Conservation (phyloP, 1,139 yeast species). For the Magnusiomyces paraingens region DNA sequence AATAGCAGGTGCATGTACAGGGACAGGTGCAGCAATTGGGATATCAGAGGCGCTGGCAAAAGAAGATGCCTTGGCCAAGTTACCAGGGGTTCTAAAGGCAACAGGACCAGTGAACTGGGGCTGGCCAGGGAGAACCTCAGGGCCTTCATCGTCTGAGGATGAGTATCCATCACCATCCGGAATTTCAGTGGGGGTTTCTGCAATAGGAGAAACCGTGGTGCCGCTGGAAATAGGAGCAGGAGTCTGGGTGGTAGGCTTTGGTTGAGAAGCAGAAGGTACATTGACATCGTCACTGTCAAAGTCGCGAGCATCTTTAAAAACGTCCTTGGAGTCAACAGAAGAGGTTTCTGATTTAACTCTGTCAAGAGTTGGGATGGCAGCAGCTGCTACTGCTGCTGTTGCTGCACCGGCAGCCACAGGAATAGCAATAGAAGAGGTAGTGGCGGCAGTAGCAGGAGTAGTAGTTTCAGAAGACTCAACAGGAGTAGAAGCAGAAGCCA, state of each 20-base stretch:
- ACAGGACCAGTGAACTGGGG: no score
- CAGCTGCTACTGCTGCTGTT: no score
- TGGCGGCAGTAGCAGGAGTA: background rate
- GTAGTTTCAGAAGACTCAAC: background rate
- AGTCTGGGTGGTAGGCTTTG: background rate
- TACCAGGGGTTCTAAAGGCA: no score
- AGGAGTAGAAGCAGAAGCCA: background rate
- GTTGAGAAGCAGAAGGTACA: background rate
- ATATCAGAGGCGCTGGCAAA: no score
- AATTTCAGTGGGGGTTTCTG: background rate
- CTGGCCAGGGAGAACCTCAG: constrained; percentile 4
- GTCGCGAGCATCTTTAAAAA: background rate
- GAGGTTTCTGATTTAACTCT: background rate
- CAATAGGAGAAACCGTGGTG: background rate
- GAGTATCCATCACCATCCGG: background rate
- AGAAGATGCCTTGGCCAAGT: no score
- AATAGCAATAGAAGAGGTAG: background rate
- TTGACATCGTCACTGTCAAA: background rate
- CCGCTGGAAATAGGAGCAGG: background rate
- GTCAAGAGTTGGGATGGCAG: no score
- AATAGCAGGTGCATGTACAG: no score
- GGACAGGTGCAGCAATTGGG: no score
- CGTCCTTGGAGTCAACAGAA: background rate
- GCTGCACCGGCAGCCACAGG: no score
- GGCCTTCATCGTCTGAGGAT: constrained; percentile 3